Evolutionary conservation across 305 asterid genomes (phyloP).

Genomic region (Fraxinus greggii): DNA sequence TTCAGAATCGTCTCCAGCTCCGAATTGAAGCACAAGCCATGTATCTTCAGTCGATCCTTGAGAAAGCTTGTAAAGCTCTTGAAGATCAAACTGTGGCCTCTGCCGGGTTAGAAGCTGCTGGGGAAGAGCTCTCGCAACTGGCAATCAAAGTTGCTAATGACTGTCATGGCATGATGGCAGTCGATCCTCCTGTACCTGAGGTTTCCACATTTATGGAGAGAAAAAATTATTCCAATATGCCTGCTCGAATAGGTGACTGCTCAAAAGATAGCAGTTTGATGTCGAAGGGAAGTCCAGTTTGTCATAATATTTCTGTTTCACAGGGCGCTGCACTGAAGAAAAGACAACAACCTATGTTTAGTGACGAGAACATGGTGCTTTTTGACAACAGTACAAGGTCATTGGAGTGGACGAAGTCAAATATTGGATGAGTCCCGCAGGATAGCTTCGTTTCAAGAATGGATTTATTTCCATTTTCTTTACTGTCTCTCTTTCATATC

Average conservation of each 20-base stretch:
- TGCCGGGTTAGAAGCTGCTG: slow-evolving; percentile 56
- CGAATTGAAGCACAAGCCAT: slow-evolving; percentile 88
- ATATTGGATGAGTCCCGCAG: slow-evolving; percentile 42
- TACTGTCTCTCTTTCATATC: background rate
- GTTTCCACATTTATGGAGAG: slow-evolving; percentile 26
- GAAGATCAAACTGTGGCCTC: slow-evolving; percentile 44
- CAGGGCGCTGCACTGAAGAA: slow-evolving; percentile 53
- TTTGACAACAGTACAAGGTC: slow-evolving; percentile 43
- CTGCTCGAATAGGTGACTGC: slow-evolving; percentile 60
- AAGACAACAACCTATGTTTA: slow-evolving; percentile 45
- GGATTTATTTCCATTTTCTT: background rate
- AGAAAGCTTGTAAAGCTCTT: slow-evolving; percentile 75
- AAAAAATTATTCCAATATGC: slow-evolving; percentile 30
- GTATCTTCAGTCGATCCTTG: slow-evolving; percentile 75
- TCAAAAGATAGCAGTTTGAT: slow-evolving; percentile 40
- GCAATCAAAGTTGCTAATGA: slow-evolving; percentile 62
- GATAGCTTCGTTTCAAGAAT: slow-evolving; percentile 13
- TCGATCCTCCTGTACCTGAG: slow-evolving; percentile 34
- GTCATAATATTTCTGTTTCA: slow-evolving; percentile 42
- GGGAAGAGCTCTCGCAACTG: slow-evolving; percentile 64
- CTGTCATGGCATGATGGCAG: slow-evolving; percentile 33
- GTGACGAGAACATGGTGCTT: slow-evolving; percentile 38
- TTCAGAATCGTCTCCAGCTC: slow-evolving; percentile 77
- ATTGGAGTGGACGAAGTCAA: slow-evolving; percentile 70
- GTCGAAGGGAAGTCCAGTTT: slow-evolving; percentile 34